Evolutionary conservation across 345 rosid species (phyloP), one percentile per base, ranked within the genome.

Genomic region (Eucalyptus lansdowneana): DNA sequence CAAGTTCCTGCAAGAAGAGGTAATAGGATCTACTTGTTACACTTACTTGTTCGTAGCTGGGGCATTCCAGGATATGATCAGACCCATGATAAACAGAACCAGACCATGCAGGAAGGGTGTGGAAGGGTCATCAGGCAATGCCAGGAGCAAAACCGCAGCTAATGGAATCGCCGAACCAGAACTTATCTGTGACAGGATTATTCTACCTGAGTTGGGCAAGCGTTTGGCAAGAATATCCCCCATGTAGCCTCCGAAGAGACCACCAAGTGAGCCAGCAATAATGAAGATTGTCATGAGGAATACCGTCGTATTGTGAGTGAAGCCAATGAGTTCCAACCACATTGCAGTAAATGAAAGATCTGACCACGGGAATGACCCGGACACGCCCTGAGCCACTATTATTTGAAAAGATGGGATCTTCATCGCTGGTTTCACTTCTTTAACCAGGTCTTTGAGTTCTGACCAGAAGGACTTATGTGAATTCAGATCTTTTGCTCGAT

Each of bases 311-410:
- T 91, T 86, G 49, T 96, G 99, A 69, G 97, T 96, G 91, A 97
- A 96, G 49, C 98, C 99, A 5, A 94, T 91, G 34, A 97, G 97
- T 91, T 97, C 99, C 88, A 97, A 92, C 99, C 99, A 97, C 99
- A 97, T 95, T 2, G 98, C 93, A 16, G 98, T 92, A 91, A 96
- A 96, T 80, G 99, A 93, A 91, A 97, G 69, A 86, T 99, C 99
- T 69, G 97, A 97, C 97, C 99, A 94, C 11, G 99, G 98, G 91
- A 97, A 95, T 27, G 98, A 94, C 29, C 98, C 99, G 0, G 97
- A 93, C 50, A 96, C 94, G 50, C 99, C 97, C 92, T 95, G 99
- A 88, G 99, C 97, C 86, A 96, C 99, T 89, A 96, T 92, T 54
- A 97, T 96, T 93, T 94, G 98, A 90, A 97, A 97, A 51, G 99